These are phyloP conservation scores for Backusella mclennaniae DNA, from an alignment of 192 early-diverging fungal genomes.

Conservation along the genomic window DNA sequence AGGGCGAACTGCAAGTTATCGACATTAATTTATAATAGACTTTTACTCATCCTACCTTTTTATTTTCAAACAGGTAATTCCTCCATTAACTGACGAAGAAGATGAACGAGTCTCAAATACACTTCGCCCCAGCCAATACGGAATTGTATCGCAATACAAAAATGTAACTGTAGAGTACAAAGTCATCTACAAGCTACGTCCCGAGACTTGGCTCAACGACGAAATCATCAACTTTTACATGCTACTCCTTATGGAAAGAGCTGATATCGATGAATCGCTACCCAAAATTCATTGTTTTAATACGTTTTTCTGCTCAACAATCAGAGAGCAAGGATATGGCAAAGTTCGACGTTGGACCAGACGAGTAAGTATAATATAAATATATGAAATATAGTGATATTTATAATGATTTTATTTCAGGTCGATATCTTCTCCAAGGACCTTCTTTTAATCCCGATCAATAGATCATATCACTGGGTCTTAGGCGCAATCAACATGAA, in stretches of 20 bases:
- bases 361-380: slow-evolving; percentile 32
- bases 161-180: slow-evolving; percentile 18
- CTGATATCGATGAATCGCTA: slow-evolving; percentile 36
- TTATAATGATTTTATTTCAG: slow-evolving; percentile 5
- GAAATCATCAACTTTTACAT: slow-evolving; percentile 95
- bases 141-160: slow-evolving; percentile 4
- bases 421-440: slow-evolving; percentile 78
- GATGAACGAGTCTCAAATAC: not conserved
- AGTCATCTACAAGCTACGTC: slow-evolving; percentile 72
- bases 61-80: no score
- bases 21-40: no score
- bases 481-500: slow-evolving; percentile 45
- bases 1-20: no score
- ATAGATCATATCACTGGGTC: slow-evolving; percentile 54
- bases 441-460: slow-evolving; percentile 80
- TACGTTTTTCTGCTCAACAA: slow-evolving; percentile 84
- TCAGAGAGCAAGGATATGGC: slow-evolving; percentile 68
- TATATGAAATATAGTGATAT: no score
- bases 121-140: not conserved
- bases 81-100: not conserved
- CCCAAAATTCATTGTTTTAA: slow-evolving; percentile 86
- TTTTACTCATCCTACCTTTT: no score
- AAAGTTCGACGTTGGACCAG: slow-evolving; percentile 82
- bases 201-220: slow-evolving; percentile 90
- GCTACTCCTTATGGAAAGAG: slow-evolving; percentile 69